Conservation (phyloP, 192 early-diverging fungal species). For the Entrophospora sp. region DNA sequence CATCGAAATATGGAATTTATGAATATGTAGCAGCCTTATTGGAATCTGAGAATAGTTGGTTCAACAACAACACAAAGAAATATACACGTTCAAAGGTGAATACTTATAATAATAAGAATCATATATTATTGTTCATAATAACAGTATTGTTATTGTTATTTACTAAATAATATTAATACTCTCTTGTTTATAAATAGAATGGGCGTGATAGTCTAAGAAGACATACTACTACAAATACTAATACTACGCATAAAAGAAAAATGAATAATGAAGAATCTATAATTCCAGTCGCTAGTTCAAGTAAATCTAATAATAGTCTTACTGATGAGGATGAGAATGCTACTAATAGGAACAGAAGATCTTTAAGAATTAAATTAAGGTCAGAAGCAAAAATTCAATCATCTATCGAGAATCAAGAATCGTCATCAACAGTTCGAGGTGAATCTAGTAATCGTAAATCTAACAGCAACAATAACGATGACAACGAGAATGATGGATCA, state of each 20-base stretch:
- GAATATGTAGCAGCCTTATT: slow-evolving; percentile 16
- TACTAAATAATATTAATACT: too few relatives aligned
- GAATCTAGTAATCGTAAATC: background rate
- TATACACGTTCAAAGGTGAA: background rate
- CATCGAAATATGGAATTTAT: slow-evolving; percentile 18
- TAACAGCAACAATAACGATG: background rate
- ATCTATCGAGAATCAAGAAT: background rate
- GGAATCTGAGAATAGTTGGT: slow-evolving; percentile 21
- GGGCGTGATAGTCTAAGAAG: too few relatives aligned
- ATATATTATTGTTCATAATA: background rate
- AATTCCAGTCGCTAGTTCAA: too few relatives aligned
- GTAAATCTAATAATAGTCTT: too few relatives aligned
- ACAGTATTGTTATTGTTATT: background rate
- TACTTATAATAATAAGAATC: background rate
- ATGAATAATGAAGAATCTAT: too few relatives aligned
- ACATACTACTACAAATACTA: too few relatives aligned
- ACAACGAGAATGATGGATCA: background rate
- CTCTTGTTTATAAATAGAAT: too few relatives aligned
- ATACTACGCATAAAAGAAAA: too few relatives aligned
- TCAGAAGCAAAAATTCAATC: background rate
- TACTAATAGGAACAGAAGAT: background rate
- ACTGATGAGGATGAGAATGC: background rate
- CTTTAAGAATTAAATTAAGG: background rate
- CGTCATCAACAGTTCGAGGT: background rate
- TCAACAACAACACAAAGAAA: slow-evolving; percentile 10